These are phyloP conservation scores for Astrocystis sublimbata DNA, from an alignment of 495 filamentous ascomycete genomes.

Conservation along the genomic window DNA sequence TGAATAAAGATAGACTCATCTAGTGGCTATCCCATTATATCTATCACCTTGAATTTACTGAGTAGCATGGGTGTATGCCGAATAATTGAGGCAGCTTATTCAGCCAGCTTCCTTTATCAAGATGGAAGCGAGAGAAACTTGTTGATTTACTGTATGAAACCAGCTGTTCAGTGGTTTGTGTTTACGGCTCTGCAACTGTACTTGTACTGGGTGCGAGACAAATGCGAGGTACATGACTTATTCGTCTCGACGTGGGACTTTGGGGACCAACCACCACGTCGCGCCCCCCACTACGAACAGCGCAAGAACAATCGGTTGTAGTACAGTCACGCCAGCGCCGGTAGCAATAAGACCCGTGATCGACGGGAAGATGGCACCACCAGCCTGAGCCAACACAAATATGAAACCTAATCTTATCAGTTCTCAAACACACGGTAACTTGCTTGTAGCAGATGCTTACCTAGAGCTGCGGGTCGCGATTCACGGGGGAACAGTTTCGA, in stretches of 20 bases:
- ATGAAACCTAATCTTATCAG: slow-evolving; percentile 37
- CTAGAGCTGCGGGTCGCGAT: slow-evolving; percentile 40
- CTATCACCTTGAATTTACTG: too few relatives aligned
- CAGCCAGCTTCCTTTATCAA: too few relatives aligned
- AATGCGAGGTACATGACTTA: slow-evolving; percentile 5
- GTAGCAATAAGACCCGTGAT: slow-evolving; percentile 52
- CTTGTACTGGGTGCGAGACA: too few relatives aligned
- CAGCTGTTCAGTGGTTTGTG: too few relatives aligned
- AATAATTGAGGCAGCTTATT: too few relatives aligned
- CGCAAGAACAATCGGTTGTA: slow-evolving; percentile 53
- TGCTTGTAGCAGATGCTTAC: slow-evolving; percentile 12
- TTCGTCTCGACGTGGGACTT: slow-evolving; percentile 26
- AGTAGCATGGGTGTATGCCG: too few relatives aligned
- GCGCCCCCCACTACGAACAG: slow-evolving; percentile 45
- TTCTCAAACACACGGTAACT: neutral
- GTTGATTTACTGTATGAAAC: too few relatives aligned
- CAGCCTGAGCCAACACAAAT: slow-evolving; percentile 52
- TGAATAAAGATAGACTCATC: too few relatives aligned
- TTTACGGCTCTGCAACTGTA: too few relatives aligned
- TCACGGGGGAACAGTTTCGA: slow-evolving; percentile 44
- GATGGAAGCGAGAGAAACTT: too few relatives aligned
- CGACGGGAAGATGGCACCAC: slow-evolving; percentile 53
- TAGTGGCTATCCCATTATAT: too few relatives aligned
- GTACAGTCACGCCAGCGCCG: slow-evolving; percentile 45
- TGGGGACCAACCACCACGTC: slow-evolving; percentile 50